Evolutionary conservation across 768 basidiomycete species (phyloP).

Genomic region (Trametes gibbosa): DNA sequence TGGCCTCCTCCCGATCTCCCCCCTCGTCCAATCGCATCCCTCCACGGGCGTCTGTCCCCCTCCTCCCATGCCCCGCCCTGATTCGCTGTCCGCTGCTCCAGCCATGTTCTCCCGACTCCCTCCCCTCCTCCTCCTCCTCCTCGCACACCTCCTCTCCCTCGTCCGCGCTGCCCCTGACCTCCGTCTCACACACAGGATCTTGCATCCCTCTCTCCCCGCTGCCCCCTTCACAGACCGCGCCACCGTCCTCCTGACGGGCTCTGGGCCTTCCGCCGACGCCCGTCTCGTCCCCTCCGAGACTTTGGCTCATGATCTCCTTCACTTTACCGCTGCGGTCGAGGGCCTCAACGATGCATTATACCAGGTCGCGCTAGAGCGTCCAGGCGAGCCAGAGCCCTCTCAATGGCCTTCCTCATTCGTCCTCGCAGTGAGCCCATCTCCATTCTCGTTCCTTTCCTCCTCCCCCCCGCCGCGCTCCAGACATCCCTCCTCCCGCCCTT

Average conservation of each 20-base stretch:
- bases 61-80: background rate
- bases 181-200: constrained; percentile 50
- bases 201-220: constrained; percentile 41
- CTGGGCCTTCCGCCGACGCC: constrained; percentile 13
- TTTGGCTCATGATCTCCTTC: constrained; percentile 45
- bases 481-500: background rate
- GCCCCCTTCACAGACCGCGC: constrained; percentile 44
- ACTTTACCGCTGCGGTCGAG: constrained; percentile 41
- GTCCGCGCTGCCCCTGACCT: constrained; percentile 22
- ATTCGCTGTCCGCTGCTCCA: constrained; percentile 7
- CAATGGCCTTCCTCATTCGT: constrained; percentile 61
- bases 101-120: constrained; percentile 28
- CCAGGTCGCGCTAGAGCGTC: constrained; percentile 63
- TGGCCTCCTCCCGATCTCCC: constrained; percentile 2
- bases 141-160: constrained; percentile 23
- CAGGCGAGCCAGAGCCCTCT: constrained; percentile 40
- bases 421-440: constrained; percentile 46
- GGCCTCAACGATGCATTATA: constrained; percentile 47
- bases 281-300: constrained; percentile 36
- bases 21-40: constrained; percentile 17
- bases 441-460: background rate
- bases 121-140: constrained; percentile 24
- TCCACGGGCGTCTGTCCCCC: constrained; percentile 4
- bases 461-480: background rate
- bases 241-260: constrained; percentile 34